Percentiles rank a stretch among this genome's conserved stretches.
phyloP scores from a whole-genome alignment of 441 rosid species.

The Breynia disticha region DNA sequence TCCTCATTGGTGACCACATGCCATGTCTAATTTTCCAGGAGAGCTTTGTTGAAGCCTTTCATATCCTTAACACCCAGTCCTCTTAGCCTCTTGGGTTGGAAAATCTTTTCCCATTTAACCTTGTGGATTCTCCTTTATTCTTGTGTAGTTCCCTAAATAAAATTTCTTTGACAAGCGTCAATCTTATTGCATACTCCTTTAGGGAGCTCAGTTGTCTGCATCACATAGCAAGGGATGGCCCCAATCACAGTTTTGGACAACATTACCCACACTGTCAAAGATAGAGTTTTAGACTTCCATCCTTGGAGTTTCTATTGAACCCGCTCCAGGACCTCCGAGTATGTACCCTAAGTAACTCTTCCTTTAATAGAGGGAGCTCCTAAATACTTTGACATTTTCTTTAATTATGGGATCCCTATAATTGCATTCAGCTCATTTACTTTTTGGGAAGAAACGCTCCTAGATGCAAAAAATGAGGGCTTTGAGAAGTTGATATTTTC shows the following conservation, averaged over 20 bases:
- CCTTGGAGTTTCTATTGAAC: no score
- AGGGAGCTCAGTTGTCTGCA: background rate
- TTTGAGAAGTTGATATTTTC: background rate
- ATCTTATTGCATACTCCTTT: no score
- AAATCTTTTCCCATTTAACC: no score
- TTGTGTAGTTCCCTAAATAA: no score
- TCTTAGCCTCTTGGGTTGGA: background rate
- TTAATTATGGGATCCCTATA: background rate
- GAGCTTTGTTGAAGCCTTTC: background rate
- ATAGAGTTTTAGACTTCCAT: background rate
- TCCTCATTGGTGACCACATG: background rate
- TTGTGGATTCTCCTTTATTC: no score
- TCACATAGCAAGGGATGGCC: background rate
- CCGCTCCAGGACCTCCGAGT: background rate
- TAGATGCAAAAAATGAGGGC: background rate
- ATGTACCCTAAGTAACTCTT: background rate
- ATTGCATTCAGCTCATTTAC: no score
- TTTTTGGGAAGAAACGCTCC: no score
- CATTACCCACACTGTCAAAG: background rate
- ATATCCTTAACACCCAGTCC: background rate
- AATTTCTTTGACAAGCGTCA: no score
- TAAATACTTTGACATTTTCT: background rate
- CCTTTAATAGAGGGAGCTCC: background rate
- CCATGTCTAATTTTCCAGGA: background rate
- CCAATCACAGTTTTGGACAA: background rate